Base-by-base conservation (phyloP, 805 yeast species). In the Cyberlindnera misumaiensis region DNA sequence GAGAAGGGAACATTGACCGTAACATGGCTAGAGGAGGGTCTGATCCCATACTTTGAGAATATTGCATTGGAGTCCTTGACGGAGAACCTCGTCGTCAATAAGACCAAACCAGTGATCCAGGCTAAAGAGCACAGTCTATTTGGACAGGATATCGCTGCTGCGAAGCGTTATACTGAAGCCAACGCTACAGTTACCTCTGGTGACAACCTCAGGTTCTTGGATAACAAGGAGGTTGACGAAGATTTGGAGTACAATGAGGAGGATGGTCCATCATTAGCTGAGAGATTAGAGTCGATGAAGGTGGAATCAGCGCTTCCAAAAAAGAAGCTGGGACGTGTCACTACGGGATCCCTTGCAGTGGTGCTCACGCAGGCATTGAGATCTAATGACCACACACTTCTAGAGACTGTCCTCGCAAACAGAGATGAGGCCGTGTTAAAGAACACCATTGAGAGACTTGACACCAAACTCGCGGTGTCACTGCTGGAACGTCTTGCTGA, bases 311-410 rank as follows among this genome's bases (percentile, higher is more conserved):
- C 49, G 36, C 34, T 40, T 15, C 51, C 53, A 37, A 48, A 53
- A 32, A 60, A 62, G 43, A 61, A 62, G 32, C 65, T 65, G 42
- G 72, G 73, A 44, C 70, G 69, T 40, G 75, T 78, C 15, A 72
- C 77, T 8, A 75, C 83, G 5, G 95, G 93, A 36, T 77, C 96
- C 2, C 73, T 89, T 43, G 77, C 96, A 2, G 79, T 83, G 1
- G 76, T 93, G n/a, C 68, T 93, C 32, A 69, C 89, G 11, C 98
- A 93, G 64, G 90, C 98, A 0, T 69, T 93, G 45, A 80, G 77
- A 51, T 80, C 94, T 15, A 85, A 84, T 52, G 99, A 93, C 58
- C 88, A 80, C 52, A 66, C 93, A 9, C 67, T 93, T 40, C 68
- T 93, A 45, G 97, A 93, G 59, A 77, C 86, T 3, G 95, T 95